These are phyloP conservation scores for Phytopythium kandeliae DNA, from an alignment of 352 stramenopile genomes.

Conservation along the genomic window DNA sequence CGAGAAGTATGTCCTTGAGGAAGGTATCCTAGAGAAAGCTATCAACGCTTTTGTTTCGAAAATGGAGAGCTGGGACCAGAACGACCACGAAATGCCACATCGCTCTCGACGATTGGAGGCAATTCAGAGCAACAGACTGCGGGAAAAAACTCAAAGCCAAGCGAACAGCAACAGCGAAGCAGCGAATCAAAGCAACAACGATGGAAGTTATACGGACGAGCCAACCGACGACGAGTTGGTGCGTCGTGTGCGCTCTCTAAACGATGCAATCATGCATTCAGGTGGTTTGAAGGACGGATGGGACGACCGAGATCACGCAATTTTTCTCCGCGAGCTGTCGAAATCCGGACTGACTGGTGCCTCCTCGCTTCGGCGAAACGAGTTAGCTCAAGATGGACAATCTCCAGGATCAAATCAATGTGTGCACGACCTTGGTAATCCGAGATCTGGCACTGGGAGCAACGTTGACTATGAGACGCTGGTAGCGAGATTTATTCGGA, in stretches of 20 bases:
- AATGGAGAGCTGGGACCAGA: slow-evolving; percentile 36
- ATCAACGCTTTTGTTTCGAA: slow-evolving; percentile 33
- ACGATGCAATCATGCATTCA: slow-evolving; percentile 46
- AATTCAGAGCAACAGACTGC: not conserved
- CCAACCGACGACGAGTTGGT: slow-evolving; percentile 28
- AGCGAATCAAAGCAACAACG: not conserved
- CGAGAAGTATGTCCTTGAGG: slow-evolving; percentile 41
- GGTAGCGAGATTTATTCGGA: slow-evolving; percentile 42
- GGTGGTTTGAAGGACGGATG: slow-evolving; percentile 50
- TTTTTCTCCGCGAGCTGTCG: slow-evolving; percentile 35
- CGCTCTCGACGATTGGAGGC: not conserved
- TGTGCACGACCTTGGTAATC: slow-evolving; percentile 1
- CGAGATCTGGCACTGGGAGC: not conserved
- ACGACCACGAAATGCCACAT: slow-evolving; percentile 4
- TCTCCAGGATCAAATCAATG: slow-evolving; percentile 9
- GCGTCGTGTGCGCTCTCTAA: slow-evolving; percentile 37
- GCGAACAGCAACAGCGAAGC: slow-evolving; percentile 4
- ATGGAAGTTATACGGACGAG: slow-evolving; percentile 3
- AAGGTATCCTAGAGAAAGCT: slow-evolving; percentile 55
- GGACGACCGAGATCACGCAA: slow-evolving; percentile 46
- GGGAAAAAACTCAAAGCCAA: not conserved
- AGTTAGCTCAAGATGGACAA: not conserved
- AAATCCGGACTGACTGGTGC: slow-evolving; percentile 45
- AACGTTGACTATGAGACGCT: slow-evolving; percentile 31
- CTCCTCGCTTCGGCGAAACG: slow-evolving; percentile 24